Evolutionary conservation across 495 filamentous ascomycete genomes (phyloP), one percentile per base, ranked within the genome.

Genomic region (Cenococcum geophilum): DNA sequence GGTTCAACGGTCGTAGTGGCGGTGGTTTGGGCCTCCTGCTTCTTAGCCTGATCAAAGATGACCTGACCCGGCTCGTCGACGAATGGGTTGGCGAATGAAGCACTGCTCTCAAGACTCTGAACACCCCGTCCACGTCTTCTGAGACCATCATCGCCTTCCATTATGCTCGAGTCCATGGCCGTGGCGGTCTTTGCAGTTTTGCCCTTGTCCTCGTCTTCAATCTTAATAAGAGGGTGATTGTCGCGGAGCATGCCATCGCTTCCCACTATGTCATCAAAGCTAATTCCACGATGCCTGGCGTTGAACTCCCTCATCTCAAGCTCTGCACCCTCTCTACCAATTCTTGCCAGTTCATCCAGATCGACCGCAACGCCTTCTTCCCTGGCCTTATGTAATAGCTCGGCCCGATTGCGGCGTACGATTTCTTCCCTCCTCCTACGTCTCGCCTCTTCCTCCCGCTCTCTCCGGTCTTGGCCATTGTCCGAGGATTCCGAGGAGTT

Each of bases 351-450:
- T 61, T 66, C 68, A 37, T 71, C 68, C 40, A 71, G 51, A 64
- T 85, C 83, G 68, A 85, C 55, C 27, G 50, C 62, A 57, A 68
- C 68, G 63, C 65, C 68, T 70, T 61, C 73, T 66, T 68, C 72
- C 60, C 67, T 72, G 69, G 67, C 77, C 66, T 52, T 72, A 66
- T 48, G 67, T 72, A 48, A 76, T 42, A 27, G 76, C 67, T 71
- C 68, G 22, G 45, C 57, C 45, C 63, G 51, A 59, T 85, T 85
- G 79, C 86, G 86, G 58, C 86, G 87, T 72, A 86, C 76, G 23
- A 92, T 76, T 68, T 95, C 89, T 64, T 88, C 86, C 43, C 87
- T 78, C 65, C 85, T 86, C 60, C 81, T 76, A 36, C 85, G 81
- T 59, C 84, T 78, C 56, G 86, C 83, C 61, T 89, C 86, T 60